phyloP scores from a whole-genome alignment of 2,329 filamentous ascomycete genomes.

The Sarocladiaceae sp. region DNA sequence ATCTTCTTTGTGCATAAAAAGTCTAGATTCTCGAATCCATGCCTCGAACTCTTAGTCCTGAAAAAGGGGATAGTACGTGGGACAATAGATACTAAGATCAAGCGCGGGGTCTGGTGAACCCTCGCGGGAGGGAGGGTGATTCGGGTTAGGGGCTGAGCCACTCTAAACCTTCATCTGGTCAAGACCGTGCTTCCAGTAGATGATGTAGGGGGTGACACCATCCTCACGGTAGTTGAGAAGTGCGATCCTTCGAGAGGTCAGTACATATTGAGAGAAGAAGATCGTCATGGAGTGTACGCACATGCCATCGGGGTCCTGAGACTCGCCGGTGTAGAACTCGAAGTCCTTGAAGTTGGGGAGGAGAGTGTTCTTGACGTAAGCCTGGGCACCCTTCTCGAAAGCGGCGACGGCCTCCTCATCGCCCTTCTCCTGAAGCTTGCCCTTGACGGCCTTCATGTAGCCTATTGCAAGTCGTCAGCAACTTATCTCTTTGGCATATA shows the following conservation, averaged over 20 bases:
- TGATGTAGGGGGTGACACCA: slow-evolving; percentile 82
- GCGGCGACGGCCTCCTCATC: slow-evolving; percentile 61
- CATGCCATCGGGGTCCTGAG: slow-evolving; percentile 92
- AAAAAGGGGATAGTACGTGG: too few relatives aligned
- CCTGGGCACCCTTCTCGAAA: slow-evolving; percentile 71
- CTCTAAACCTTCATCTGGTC: slow-evolving; percentile 81
- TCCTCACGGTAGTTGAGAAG: slow-evolving; percentile 98
- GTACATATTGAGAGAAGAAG: not conserved
- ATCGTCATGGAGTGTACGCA: slow-evolving; percentile 40
- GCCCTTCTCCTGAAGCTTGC: slow-evolving; percentile 55
- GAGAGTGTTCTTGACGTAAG: slow-evolving; percentile 76
- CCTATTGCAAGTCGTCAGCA: slow-evolving; percentile 34
- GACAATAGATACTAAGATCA: too few relatives aligned
- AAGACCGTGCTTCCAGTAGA: slow-evolving; percentile 93
- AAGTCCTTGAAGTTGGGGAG: slow-evolving; percentile 87
- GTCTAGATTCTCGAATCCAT: too few relatives aligned
- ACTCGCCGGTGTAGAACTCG: slow-evolving; percentile 89
- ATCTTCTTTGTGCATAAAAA: too few relatives aligned
- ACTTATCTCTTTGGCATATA: not conserved
- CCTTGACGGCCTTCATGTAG: slow-evolving; percentile 90
- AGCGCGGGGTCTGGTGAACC: too few relatives aligned
- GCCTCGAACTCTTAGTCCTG: too few relatives aligned
- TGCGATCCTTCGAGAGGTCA: slow-evolving; percentile 55
- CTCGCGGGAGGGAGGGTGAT: too few relatives aligned
- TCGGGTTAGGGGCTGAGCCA: too few relatives aligned